Conservation (phyloP, 306 rosid species). For the Casuarina glauca region DNA sequence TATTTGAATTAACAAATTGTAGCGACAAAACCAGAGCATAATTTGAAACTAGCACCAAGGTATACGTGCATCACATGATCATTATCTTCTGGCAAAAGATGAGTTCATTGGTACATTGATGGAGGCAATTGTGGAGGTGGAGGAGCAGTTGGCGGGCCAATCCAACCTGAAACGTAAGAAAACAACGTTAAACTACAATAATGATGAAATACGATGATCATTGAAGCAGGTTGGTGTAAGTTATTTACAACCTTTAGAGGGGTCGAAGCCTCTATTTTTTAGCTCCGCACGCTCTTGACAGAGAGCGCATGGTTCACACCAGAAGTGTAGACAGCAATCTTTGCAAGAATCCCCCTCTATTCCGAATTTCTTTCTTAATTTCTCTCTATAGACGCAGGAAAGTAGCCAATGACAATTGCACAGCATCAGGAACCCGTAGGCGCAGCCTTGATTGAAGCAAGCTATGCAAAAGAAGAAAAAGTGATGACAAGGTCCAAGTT, state of each 20-base stretch:
- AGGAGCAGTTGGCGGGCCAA: slow-evolving; percentile 35
- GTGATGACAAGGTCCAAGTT: not conserved
- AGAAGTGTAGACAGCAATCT: slow-evolving; percentile 41
- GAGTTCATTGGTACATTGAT: not conserved
- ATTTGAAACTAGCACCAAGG: not conserved
- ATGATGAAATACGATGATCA: not conserved
- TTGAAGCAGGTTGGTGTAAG: not conserved
- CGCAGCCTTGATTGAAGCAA: slow-evolving; percentile 37
- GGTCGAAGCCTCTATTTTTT: slow-evolving; percentile 39
- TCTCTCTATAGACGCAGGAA: slow-evolving; percentile 45
- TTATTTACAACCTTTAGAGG: slow-evolving; percentile 31
- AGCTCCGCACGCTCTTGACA: slow-evolving; percentile 51
- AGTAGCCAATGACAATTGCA: slow-evolving; percentile 34
- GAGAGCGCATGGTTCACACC: slow-evolving; percentile 35
- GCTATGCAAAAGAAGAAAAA: slow-evolving; percentile 25
- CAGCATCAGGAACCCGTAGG: slow-evolving; percentile 38
- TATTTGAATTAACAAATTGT: not conserved
- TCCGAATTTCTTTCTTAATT: slow-evolving; percentile 31
- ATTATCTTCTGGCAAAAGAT: not conserved
- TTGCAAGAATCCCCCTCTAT: slow-evolving; percentile 41
- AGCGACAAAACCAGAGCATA: no score
- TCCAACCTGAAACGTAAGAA: slow-evolving; percentile 29
- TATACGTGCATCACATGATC: not conserved
- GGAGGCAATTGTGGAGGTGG: slow-evolving; percentile 29
- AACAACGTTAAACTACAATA: not conserved